Evolutionary conservation across 192 early-diverging fungal species (phyloP).

Genomic region (Mortierella claussenii): DNA sequence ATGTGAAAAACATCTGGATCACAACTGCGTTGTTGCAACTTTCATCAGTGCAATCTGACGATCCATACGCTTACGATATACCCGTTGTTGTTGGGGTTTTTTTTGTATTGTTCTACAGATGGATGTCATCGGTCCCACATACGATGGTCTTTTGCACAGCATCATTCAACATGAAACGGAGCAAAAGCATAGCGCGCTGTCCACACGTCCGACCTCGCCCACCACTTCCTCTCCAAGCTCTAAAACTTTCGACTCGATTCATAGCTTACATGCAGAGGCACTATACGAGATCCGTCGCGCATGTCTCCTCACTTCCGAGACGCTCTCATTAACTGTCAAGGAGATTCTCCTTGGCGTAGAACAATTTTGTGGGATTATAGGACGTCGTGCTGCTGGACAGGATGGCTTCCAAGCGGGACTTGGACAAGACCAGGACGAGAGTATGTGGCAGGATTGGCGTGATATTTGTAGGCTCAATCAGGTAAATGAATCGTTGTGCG

Average conservation of each 20-base stretch:
- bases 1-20: background rate
- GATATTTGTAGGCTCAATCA: slow-evolving; percentile 23
- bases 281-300: slow-evolving; percentile 44
- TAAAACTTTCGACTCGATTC: slow-evolving; percentile 34
- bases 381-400: slow-evolving; percentile 42
- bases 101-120: too few species aligned
- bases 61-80: too few species aligned
- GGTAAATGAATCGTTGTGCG: too few species aligned
- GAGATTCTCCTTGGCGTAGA: slow-evolving; percentile 17
- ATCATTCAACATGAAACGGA: slow-evolving; percentile 24
- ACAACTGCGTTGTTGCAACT: too few species aligned
- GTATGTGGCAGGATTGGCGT: slow-evolving; percentile 43
- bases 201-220: background rate
- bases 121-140: slow-evolving; percentile 56
- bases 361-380: slow-evolving; percentile 24
- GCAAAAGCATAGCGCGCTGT: background rate
- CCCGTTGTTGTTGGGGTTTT: too few species aligned
- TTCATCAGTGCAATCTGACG: too few species aligned
- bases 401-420: slow-evolving; percentile 36
- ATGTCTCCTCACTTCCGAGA: slow-evolving; percentile 26
- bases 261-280: slow-evolving; percentile 36
- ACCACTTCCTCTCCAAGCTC: background rate
- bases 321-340: slow-evolving; percentile 12
- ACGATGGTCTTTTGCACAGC: slow-evolving; percentile 32
- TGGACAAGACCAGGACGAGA: slow-evolving; percentile 27